Conservation (phyloP, 2,329 filamentous ascomycete genomes). For the Apiospora kogelbergensis region DNA sequence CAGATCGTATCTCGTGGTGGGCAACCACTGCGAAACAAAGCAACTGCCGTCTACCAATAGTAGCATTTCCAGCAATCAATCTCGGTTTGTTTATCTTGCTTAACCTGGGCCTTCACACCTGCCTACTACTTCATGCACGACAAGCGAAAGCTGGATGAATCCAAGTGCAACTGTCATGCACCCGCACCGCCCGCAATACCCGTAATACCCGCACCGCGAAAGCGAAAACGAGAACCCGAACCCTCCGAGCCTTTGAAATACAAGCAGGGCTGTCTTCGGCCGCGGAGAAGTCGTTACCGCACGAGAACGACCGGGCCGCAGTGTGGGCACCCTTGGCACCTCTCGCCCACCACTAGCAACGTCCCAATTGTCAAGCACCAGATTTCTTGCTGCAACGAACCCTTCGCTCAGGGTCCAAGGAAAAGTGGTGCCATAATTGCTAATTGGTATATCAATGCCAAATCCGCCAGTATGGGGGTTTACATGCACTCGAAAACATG, state of each 20-base stretch:
- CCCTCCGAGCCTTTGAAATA: background rate
- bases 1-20: too few species aligned
- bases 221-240: background rate
- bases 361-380: background rate
- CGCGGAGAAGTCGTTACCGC: constrained; percentile 6
- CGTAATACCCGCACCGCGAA: background rate
- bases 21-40: background rate
- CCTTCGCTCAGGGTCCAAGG: background rate
- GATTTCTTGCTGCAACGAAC: background rate
- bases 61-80: background rate
- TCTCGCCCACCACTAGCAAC: background rate
- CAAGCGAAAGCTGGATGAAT: background rate
- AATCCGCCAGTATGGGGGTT: background rate
- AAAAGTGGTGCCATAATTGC: background rate
- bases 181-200: too few species aligned
- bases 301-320: background rate
- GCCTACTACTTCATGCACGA: background rate
- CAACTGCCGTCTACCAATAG: background rate
- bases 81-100: background rate
- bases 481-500: background rate
- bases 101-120: background rate
- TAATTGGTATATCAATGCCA: constrained; percentile 5
- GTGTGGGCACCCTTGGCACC: background rate
- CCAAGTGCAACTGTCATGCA: background rate
- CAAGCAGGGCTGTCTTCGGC: background rate